Evolutionary conservation across 208 protist genomes (phyloP), one percentile per base, ranked within the genome.

Genomic region (Trichomonas tenax): DNA sequence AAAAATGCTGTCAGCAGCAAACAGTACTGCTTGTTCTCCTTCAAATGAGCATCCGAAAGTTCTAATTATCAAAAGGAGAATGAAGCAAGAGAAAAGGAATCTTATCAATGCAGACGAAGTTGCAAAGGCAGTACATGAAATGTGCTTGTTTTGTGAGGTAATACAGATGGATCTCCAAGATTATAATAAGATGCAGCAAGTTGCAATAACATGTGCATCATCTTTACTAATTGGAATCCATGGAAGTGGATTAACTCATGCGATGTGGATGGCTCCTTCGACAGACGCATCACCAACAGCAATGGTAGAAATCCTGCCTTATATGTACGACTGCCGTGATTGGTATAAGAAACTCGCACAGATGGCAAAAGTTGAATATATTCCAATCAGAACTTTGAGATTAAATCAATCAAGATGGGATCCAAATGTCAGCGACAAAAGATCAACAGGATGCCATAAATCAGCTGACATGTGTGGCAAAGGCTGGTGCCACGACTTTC

Each of bases 241-340:
- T 93, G 86, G 86, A 38, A 93, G 86, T 51, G 86, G 86, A 34
- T 51, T 93, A 51, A 93, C 44, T 38, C 86, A 93, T 36, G 40
- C 8, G 38, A 38, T 93, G 86, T 93, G 86, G 86, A 6, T 51
- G 10, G 38, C 45, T 26, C 40, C 40, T 93, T 93, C 86, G 0
- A 51, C 86, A 93, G 8, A 48, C 6, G 44, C 36, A 38, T 34
- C 21, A 3, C 40, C 40, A 38, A 93, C 86, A 8, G 86, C 26
- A 17, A 9, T 93, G n/a, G 3, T 58, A 48, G 86, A 93, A 93
- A 34, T 93, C 9, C 44, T 93, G 0, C 86, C 86, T 48, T 93
- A 93, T 93, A 34, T 34, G 31, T 93, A 93, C 36, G 46, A 8
- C 8, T 93, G 86, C n/a, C 8, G 86, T 36, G 14, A 48, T 51